Conservation (phyloP, 495 filamentous ascomycete species). For the Wilcoxina mikolae region DNA sequence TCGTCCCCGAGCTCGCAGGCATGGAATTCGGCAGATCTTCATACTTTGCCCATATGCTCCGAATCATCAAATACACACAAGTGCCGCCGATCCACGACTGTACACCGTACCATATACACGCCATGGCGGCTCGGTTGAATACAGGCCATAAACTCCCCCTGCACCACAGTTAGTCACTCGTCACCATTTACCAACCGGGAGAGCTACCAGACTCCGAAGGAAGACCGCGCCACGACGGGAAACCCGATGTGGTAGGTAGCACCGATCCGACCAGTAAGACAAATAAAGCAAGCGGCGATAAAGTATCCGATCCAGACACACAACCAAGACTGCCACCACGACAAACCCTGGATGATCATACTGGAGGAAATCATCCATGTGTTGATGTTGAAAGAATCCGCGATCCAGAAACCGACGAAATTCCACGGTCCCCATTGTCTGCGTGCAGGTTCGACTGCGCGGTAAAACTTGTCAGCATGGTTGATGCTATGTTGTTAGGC, state of each 20-base stretch:
- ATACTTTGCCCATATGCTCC: constrained; percentile 62
- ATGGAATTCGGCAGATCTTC: constrained; percentile 52
- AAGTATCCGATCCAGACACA: constrained; percentile 63
- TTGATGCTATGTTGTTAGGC: constrained; percentile 5
- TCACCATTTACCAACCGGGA: not conserved
- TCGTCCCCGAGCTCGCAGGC: constrained; percentile 49
- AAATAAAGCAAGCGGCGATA: constrained; percentile 61
- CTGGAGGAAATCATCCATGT: constrained; percentile 95
- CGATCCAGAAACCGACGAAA: constrained; percentile 83
- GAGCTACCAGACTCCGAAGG: constrained; percentile 60
- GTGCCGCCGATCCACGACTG: constrained; percentile 73
- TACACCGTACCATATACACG: constrained; percentile 77
- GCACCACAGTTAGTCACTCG: not conserved
- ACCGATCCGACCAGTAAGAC: constrained; percentile 67
- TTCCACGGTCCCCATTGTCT: constrained; percentile 82
- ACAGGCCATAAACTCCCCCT: constrained; percentile 71
- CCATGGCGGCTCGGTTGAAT: constrained; percentile 78
- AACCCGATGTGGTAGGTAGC: constrained; percentile 84
- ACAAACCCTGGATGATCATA: constrained; percentile 60
- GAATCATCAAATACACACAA: constrained; percentile 70
- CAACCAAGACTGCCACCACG: constrained; percentile 94
- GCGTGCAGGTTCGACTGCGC: constrained; percentile 60
- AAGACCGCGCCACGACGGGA: constrained; percentile 58
- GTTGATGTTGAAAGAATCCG: constrained; percentile 94
- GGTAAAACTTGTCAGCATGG: not conserved